phyloP scores from a whole-genome alignment of 768 basidiomycete genomes.

The Rhodotorula kratochvilovae region DNA sequence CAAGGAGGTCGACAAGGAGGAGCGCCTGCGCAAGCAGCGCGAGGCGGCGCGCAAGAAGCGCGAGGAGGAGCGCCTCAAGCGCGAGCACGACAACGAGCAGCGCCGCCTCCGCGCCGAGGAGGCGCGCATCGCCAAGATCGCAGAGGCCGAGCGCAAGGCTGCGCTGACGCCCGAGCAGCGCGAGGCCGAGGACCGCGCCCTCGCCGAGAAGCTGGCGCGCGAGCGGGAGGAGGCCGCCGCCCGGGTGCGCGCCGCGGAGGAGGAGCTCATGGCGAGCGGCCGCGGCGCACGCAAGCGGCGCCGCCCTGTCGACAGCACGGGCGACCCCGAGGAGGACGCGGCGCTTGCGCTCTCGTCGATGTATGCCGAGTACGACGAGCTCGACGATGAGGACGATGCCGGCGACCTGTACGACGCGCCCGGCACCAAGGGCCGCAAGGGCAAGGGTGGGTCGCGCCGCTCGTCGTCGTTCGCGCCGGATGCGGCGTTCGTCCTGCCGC shows the following conservation, averaged over 20 bases:
- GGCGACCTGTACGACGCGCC: background rate
- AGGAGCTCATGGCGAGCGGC: conserved; percentile 21
- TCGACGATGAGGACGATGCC: conserved; percentile 24
- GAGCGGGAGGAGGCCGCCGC: conserved; percentile 13
- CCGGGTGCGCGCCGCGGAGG: conserved; percentile 13
- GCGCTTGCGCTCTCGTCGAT: conserved; percentile 9
- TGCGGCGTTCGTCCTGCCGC: conserved; percentile 31
- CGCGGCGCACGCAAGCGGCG: conserved; percentile 34
- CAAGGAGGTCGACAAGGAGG: conserved; percentile 34
- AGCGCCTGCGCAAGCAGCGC: conserved; percentile 34
- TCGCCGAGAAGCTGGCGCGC: conserved; percentile 10
- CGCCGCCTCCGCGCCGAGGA: conserved; percentile 27
- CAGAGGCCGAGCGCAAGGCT: conserved; percentile 27
- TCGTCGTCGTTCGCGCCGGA: conserved; percentile 45
- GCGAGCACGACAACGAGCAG: conserved; percentile 33
- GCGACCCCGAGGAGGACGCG: conserved; percentile 13
- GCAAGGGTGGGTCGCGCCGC: conserved; percentile 49
- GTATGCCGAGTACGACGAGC: conserved; percentile 32
- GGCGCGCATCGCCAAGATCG: conserved; percentile 28
- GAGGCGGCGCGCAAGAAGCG: conserved; percentile 35
- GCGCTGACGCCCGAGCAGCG: conserved; percentile 33
- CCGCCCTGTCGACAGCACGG: conserved; percentile 7
- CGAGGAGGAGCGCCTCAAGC: conserved; percentile 34
- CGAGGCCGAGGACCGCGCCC: conserved; percentile 28
- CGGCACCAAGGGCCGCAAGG: background rate